Evolutionary conservation across 345 rosid genomes (phyloP), one percentile per base, ranked within the genome.

Genomic region (Abelmoschus esculentus): DNA sequence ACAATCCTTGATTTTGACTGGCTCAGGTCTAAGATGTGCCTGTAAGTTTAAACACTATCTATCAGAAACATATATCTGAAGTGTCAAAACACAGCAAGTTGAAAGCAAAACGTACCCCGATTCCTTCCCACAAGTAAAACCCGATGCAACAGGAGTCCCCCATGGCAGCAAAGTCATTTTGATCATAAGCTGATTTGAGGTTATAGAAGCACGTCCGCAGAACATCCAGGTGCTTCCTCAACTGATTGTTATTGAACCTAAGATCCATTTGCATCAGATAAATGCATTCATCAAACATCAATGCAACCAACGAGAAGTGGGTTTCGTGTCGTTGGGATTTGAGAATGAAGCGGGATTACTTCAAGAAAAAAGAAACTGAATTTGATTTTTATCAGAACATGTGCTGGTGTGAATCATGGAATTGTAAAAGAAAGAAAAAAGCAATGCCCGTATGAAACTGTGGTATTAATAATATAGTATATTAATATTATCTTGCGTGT

Each of bases 141-240:
- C 88, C 91, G 28, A 87, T 75, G 82, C 87, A 78, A 75, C 77
- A 80, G 12, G 93, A 54, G 72, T 86, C 96, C 31, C 86, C 93
- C 13, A 83, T 31, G 52, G 42, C 58, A 1, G 78, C 68, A 76
- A 84, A 79, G 15, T 85, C 90, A 75, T 82, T 86, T 55, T 83
- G 89, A 71, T 67, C 80, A 67, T 74, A 76, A 6, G 90, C 73
- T n/a, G 93, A 79, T 72, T 84, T 89, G 13, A 92, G 64, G 42
- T 77, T 81, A 32, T 80, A 62, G 60, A 84, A 92, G 10, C 96
- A 92, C 5, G 84, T 84, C 66, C 93, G 79, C 70, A 92, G 85
- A 46, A 89, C 93, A 65, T 85, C 86, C 6, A 89, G 72, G 76
- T 92, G 98, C 76, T 92, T 89, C 72, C 96, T 83, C 76, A 92